phyloP scores from a whole-genome alignment of 805 yeast genomes.

The Teunomyces panamensis region DNA sequence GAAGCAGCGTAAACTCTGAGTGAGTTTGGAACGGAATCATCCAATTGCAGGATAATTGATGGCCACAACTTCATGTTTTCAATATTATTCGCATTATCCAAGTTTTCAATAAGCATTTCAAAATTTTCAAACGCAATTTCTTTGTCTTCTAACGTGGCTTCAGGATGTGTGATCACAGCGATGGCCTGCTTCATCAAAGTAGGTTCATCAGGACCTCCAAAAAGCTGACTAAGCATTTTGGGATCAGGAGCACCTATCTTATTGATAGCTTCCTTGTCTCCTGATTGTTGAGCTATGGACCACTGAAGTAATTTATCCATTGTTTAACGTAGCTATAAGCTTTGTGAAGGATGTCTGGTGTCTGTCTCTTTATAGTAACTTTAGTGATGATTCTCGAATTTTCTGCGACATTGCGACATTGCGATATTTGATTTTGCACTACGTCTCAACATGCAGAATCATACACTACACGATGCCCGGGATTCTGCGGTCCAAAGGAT shows the following conservation, averaged over 20 bases:
- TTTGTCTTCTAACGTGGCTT: constrained; percentile 60
- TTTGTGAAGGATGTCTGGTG: not conserved
- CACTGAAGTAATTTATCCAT: constrained; percentile 93
- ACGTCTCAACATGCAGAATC: not conserved
- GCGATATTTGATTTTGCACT: not conserved
- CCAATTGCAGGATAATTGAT: constrained; percentile 54
- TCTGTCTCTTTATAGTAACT: not conserved
- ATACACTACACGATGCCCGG: not conserved
- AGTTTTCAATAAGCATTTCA: constrained; percentile 88
- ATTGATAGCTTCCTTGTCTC: constrained; percentile 64
- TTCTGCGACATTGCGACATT: constrained; percentile 3
- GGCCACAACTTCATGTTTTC: constrained; percentile 83
- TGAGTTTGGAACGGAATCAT: constrained; percentile 29
- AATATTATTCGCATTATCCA: constrained; percentile 92
- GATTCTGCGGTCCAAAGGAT: not conserved
- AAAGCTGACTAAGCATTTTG: constrained; percentile 71
- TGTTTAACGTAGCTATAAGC: not conserved
- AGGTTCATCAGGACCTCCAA: constrained; percentile 83
- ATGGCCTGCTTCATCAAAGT: constrained; percentile 80
- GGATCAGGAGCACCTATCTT: constrained; percentile 75
- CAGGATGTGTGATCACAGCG: constrained; percentile 53
- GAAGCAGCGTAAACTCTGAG: constrained; percentile 64
- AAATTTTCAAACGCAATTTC: constrained; percentile 82
- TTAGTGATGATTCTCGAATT: not conserved
- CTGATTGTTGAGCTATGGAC: constrained; percentile 79